These are phyloP conservation scores for Chaetoscypha palmicola DNA, from an alignment of 2,329 filamentous ascomycete species.

Conservation along the genomic window DNA sequence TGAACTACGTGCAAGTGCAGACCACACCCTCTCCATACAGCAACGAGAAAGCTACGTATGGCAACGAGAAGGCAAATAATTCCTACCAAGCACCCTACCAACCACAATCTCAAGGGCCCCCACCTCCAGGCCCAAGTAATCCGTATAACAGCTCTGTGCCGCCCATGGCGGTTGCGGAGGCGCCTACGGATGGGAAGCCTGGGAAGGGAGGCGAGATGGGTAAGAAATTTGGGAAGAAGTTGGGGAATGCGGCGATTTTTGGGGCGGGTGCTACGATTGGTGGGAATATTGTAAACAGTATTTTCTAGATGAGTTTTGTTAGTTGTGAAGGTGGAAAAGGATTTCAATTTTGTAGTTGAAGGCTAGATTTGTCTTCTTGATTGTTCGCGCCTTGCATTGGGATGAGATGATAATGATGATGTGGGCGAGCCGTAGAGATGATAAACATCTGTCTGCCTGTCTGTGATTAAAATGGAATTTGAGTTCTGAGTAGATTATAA, in stretches of 20 bases:
- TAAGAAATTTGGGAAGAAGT: conserved; percentile 96
- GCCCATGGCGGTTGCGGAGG: conserved; percentile 62
- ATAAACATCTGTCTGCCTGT: no score
- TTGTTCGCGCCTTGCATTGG: no score
- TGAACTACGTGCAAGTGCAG: conserved; percentile 74
- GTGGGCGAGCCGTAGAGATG: no score
- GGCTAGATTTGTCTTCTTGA: no score
- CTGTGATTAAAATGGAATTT: no score
- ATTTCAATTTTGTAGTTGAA: no score
- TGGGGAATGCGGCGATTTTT: conserved; percentile 78
- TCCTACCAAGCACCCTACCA: conserved; percentile 23
- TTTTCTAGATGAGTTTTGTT: conserved; percentile 70
- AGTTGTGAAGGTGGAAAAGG: no score
- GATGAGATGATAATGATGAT: no score
- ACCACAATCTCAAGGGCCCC: conserved; percentile 17
- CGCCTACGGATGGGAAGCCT: conserved; percentile 34
- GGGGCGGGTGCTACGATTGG: conserved; percentile 89
- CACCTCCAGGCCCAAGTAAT: conserved; percentile 45
- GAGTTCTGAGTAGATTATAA: no score
- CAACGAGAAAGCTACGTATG: conserved; percentile 24
- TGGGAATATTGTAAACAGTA: conserved; percentile 82
- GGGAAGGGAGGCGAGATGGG: conserved; percentile 56
- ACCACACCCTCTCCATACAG: conserved; percentile 32
- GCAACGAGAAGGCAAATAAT: conserved; percentile 4
- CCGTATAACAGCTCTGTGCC: conserved; percentile 67